Conservation (phyloP, 139 green algal genomes). For the Chlorella sp. region DNA sequence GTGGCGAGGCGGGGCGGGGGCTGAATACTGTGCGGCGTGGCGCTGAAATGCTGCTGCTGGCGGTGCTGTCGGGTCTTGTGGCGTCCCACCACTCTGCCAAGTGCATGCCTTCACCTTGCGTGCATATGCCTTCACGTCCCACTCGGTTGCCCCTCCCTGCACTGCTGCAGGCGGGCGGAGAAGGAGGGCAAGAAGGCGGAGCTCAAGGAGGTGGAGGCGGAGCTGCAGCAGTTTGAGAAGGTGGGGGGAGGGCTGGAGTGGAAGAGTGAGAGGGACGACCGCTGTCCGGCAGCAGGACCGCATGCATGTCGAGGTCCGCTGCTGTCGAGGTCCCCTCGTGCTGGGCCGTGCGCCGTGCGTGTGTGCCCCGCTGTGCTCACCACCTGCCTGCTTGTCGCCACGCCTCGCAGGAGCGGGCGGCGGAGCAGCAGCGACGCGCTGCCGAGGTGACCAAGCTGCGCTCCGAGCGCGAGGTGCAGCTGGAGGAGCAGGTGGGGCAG, state of each 20-base stretch:
- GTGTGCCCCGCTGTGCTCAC: no score
- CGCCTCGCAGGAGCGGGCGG: conserved; percentile 1
- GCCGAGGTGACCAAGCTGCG: conserved; percentile 6
- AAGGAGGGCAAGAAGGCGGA: conserved; percentile 19
- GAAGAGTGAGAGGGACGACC: neutral
- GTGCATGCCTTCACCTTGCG: no score
- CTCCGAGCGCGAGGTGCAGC: conserved; percentile 24
- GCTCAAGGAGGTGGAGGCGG: neutral
- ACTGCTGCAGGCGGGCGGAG: conserved; percentile 15
- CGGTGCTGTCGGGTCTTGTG: no score
- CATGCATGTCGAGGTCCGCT: no score
- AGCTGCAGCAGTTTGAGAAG: conserved; percentile 19
- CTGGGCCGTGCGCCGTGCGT: no score
- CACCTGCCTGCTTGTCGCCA: neutral
- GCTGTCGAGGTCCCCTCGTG: neutral
- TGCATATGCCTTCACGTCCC: no score
- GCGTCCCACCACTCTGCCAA: no score
- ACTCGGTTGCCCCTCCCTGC: no score
- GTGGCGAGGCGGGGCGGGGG: neutral
- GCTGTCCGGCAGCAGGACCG: no score
- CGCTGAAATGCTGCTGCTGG: neutral
- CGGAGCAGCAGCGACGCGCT: neutral
- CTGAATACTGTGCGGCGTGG: neutral
- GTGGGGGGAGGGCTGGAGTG: neutral
- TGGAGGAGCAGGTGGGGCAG: conserved; percentile 26